Base-by-base conservation (phyloP, 768 basidiomycete species). In the Amanita phalloides region DNA sequence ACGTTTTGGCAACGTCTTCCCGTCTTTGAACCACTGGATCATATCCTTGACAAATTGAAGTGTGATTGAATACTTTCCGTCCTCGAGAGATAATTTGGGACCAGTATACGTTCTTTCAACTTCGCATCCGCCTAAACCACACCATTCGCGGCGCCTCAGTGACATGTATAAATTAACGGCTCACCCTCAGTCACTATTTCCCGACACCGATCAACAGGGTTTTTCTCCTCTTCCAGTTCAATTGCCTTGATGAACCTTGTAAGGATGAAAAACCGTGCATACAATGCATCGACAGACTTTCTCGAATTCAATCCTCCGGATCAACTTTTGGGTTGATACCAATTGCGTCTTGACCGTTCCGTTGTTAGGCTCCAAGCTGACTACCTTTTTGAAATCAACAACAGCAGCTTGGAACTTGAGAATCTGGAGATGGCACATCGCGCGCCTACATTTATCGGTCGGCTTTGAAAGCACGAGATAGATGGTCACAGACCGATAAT, bases 11-110 rank as follows among this genome's bases (percentile, higher is more conserved):
- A 98, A 68, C n/a, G 84, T 75, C 65, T 96, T 96, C n/a, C 92
- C 93, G 41, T 82, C 78, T 71, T 93, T 94, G 70, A 96, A 98
- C 82, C 83, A 90, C 56, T 83, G 72, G 45, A 96, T 82, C 92
- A 98, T 93, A 36, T 70, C 75, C 56, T 77, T 75, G 55, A 99
- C 73, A 65, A 97, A 99, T 49, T 84, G 76, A 35, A 76, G 65
- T 23, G 83, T 88, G 56, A 94, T 87, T 45, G 65, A 70, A 66
- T 79, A 91, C 68, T 82, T 81, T 46, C 80, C 84, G 56, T 81
- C 76, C 49, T 79, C 74, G 38, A 71, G 65, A 11, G 67, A 60
- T 11, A 97, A 76, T 49, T 73, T 73, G 1, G 96, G 95, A 2
- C 95, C 91, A 4, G 73, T 58, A 60, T 94, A 94, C 25, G 70